Base-by-base conservation (phyloP, 139 green algal genomes). In the Trebouxia sp. region DNA sequence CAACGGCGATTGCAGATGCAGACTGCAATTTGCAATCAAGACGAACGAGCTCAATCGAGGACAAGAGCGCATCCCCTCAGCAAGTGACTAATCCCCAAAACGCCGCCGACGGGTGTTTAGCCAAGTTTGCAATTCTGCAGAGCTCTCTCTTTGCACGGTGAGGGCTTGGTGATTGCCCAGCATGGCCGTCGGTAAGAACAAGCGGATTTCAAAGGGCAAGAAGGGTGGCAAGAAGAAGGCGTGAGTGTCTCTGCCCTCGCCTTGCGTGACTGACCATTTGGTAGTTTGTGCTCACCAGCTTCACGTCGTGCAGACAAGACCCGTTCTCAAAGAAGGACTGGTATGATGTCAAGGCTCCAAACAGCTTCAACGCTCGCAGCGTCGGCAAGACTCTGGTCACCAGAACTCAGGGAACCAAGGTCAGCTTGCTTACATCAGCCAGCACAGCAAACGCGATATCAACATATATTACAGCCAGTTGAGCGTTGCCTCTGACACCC, bases 311-410 rank as follows among this genome's bases (percentile, higher is more conserved):
- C 93, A 98, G 95, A 70, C 86, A 92, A 28, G 97, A 99, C 87
- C 97, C 97, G 75, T 99, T 99, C 91, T 85, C 90, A 62, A 98
- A 98, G 93, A 99, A 99, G 95, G 97, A 99, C 89, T 99, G 97
- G 96, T 99, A 99, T 94, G 94, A 98, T 83, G 93, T 99, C 87
- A 99, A 99, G 93, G 97, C 97, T 12, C 97, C 97, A 65, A 94
- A 88, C 84, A 94, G 95, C 86, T 99, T 99, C 93, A 89, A 82
- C 51, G 81, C 90, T 58, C 91, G 95, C 80, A 95, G 95, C 72
- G 86, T 98, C 35, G 97, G 97, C 88, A 99, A 99, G 97, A 99
- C 97, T 15, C 90, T 99, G 75, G 94, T 98, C 22, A 99, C 96
- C 48, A 88, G 97, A 41, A 98, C 97, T 17, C 87, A 94, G 85